Evolutionary conservation across 495 filamentous ascomycete species (phyloP), one percentile per base, ranked within the genome.

Genomic region (Aspergillus cavernicola): DNA sequence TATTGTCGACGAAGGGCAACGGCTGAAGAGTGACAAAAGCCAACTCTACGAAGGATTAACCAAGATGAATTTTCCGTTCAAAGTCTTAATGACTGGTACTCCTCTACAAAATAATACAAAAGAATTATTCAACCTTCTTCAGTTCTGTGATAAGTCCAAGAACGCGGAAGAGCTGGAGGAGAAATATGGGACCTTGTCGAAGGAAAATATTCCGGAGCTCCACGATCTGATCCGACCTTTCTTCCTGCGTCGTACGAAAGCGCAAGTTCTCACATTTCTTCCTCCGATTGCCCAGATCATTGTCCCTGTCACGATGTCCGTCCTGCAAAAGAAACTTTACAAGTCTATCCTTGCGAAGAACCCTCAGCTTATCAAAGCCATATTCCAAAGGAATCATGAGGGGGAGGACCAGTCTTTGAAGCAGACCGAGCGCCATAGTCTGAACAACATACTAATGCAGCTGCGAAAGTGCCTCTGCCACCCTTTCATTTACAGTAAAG

Each of bases 401-500:
- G 68, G 66, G 24, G 69, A 67, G 20, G 62, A 60, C 11, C 55
- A 64, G 26, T 42, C 61, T 2, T 46, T 88, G 23, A 87, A 86
- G 55, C 71, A 80, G 15, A 70, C 70, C 3, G 93, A 98, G 49
- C 77, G 84, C 1, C 84, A 85, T 18, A 92, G 83, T 50, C 64
- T 99, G 44, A 93, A 83, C 71, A 99, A 97, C 58, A 96, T 97
- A 29, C 73, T 99, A 22, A 89, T 96, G 82, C 92, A 97, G 66
- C 80, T 99, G 11, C 85, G 93, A 2, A 97, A 97, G 65, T 95
- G 90, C 56, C 78, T 99, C 6, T 92, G 91, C 55, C 93, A 99
- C 68, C 95, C 93, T 1, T 99, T 96, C 61, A 82, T 97, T 23
- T 99, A 96, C 73, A 97, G 82, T 67, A 67, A 74, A 38, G 83